A percentile compares a stretch with the other conserved stretches of the same genome.
Conservation (phyloP, 225 moss, liverwort and hornwort species). For the Thuidium tamariscinum region DNA sequence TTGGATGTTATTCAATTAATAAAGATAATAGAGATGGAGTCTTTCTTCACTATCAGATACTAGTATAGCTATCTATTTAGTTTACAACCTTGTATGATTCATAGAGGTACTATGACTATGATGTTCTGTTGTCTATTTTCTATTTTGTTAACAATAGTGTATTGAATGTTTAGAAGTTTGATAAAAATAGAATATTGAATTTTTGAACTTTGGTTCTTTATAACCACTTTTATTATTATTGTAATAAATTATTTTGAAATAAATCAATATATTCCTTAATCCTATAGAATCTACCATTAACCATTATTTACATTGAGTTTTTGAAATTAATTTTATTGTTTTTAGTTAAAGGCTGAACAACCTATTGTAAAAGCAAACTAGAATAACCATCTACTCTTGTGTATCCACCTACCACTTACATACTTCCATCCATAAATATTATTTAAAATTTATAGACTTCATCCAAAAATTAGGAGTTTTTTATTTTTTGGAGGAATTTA, state of each 20-base stretch:
- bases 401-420: not conserved
- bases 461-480: not conserved
- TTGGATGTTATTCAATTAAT: not conserved
- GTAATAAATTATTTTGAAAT: too few relatives aligned
- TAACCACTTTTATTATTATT: too few relatives aligned
- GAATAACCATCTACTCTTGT: not conserved
- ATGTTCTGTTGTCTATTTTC: not conserved
- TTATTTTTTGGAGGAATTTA: not conserved
- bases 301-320: not conserved
- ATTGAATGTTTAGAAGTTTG: too few relatives aligned
- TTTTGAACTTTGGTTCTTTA: not conserved
- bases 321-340: not conserved
- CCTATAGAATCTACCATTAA: fast-evolving
- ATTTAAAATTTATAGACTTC: not conserved
- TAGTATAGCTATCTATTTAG: not conserved
- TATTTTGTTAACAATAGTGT: too few relatives aligned
- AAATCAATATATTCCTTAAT: not conserved
- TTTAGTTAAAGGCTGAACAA: fast-evolving
- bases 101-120: too few relatives aligned
- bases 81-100: not conserved
- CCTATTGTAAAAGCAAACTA: fast-evolving
- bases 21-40: not conserved
- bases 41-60: not conserved
- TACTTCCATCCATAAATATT: too few relatives aligned
- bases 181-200: too few relatives aligned